A percentile compares a stretch with the other conserved stretches of the same genome.
phyloP scores from a whole-genome alignment of 495 filamentous ascomycete genomes.

The Xylaria castorea region DNA sequence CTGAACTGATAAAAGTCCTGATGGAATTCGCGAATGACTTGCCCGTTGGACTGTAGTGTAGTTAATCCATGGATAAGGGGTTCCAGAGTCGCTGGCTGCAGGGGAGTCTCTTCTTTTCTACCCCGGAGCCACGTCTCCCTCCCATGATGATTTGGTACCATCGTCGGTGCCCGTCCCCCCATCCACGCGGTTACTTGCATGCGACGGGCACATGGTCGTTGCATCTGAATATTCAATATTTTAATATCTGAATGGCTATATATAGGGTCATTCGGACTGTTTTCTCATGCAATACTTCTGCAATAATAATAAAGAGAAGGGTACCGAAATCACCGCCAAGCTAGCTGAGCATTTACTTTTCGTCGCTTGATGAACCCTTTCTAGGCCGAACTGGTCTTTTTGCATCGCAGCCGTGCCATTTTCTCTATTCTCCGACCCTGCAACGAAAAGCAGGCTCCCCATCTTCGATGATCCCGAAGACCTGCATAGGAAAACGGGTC shows the following conservation, averaged over 20 bases:
- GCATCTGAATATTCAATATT: not conserved
- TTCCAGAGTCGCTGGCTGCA: not conserved
- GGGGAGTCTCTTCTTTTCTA: not conserved
- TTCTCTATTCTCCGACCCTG: not conserved
- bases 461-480: not conserved
- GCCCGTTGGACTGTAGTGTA: not conserved
- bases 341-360: conserved; percentile 2
- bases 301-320: not conserved
- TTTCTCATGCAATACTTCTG: not conserved
- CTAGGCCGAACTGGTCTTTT: not conserved
- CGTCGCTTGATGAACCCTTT: not conserved
- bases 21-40: not conserved
- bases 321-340: not conserved
- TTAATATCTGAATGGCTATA: not conserved
- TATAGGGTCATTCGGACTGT: not conserved
- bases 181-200: conserved; percentile 13
- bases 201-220: not conserved
- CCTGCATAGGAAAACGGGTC: not conserved
- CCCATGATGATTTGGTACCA: not conserved
- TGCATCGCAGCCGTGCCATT: not conserved
- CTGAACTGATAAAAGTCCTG: not conserved
- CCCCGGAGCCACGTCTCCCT: not conserved
- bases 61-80: not conserved
- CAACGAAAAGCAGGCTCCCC: not conserved
- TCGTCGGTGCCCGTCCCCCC: not conserved